Evolutionary conservation across 2,329 filamentous ascomycete species (phyloP).

Genomic region (Aschersonia sp.): DNA sequence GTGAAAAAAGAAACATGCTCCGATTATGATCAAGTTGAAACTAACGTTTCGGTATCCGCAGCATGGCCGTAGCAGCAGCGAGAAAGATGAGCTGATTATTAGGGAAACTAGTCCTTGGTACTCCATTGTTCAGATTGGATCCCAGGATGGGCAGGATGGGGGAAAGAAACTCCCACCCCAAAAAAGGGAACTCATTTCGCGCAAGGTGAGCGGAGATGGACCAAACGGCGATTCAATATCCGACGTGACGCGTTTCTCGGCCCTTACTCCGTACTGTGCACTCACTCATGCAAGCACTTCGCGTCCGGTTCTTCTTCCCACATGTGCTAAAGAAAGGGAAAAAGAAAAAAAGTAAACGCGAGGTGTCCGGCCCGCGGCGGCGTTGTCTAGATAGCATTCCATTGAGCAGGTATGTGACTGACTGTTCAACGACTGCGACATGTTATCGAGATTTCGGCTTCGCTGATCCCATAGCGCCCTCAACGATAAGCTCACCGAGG

Average conservation of each 20-base stretch:
- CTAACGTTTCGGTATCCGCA: not conserved
- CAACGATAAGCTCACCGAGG: not conserved
- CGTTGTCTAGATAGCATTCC: not conserved
- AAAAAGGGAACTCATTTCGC: too few relatives aligned
- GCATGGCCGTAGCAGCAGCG: not conserved
- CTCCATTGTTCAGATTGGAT: too few relatives aligned
- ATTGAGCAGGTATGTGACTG: not conserved
- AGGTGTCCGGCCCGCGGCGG: not conserved
- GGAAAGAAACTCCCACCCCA: too few relatives aligned
- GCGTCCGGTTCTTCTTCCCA: not conserved
- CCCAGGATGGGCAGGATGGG: too few relatives aligned
- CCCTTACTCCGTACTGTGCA: too few relatives aligned
- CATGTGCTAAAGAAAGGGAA: not conserved
- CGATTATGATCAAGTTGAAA: not conserved
- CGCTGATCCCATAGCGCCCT: too few relatives aligned
- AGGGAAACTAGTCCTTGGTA: too few relatives aligned
- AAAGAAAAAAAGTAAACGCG: not conserved
- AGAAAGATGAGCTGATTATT: too few relatives aligned
- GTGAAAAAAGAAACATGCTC: not conserved
- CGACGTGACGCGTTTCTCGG: too few relatives aligned
- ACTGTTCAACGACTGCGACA: not conserved
- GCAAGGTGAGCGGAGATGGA: too few relatives aligned
- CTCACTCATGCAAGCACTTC: not conserved
- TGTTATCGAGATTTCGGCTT: too few relatives aligned
- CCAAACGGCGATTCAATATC: too few relatives aligned